Base-by-base conservation (phyloP, 495 filamentous ascomycete species). In the Pseudevernia furfuracea region DNA sequence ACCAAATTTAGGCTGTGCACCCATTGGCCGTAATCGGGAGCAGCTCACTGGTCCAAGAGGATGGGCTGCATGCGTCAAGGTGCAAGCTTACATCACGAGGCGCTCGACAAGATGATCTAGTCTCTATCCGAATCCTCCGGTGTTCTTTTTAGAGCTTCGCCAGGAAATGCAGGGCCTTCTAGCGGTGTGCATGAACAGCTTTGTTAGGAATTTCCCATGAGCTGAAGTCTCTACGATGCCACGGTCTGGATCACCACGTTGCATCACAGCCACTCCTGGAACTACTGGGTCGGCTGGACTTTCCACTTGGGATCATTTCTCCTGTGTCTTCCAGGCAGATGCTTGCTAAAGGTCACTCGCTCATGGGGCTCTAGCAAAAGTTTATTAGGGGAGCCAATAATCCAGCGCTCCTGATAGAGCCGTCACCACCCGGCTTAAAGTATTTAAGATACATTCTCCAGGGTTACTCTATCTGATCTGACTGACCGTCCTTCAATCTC, bases 61-160 rank as follows among this genome's bases (percentile, higher is more conserved):
- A 55, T 34, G 30, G 36, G 52, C 28, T 55, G 28, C 30, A 32
- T 55, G 52, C 52, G 28, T 30, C 10, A 55, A 32, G 30, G 28
- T 55, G 52, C 52, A 55, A 19, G 52, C 30, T 55, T 55, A 55
- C 52, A 55, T 55, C 30, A 55, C 52, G n/a, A 32, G 52, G 52
- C 30, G 52, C 25, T 55, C 52, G 30, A 55, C 15, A 11, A 34
- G 52, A 34, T 19, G 52, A n/a, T 15, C 30, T 55, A 55, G 28
- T 55, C 3, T 25, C 14, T 34, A 34, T 55, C 30, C 52, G 15
- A 55, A n/a, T n/a, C 52, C 52, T 55, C 30, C 52, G 15, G 6
- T 34, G 14, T 55, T 55, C 52, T 30, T 9, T 21, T 55, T 30
- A 34, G 17, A 55, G 30, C 5, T 17, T 49, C 46, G 46, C 12